Evolutionary conservation across 345 rosid species (phyloP), one percentile per base, ranked within the genome.

Genomic region (Aegle marmelos): DNA sequence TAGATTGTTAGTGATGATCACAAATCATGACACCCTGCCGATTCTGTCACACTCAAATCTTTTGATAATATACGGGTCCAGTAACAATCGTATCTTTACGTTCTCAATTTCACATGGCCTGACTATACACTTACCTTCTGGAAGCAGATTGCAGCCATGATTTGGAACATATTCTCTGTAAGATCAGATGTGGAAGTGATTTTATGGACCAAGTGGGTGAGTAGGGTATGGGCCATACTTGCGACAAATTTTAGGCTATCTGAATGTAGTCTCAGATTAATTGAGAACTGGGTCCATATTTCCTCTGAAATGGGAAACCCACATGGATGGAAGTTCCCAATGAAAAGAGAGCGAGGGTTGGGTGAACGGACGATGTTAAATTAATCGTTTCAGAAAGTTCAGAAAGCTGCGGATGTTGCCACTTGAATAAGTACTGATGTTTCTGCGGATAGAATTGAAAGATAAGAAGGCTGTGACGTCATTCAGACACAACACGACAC

Each of bases 361-460:
- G 76, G 70, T 62, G 6, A 33, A 69, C 45, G 72, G 70, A 78
- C 71, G 27, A 78, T 74, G 74, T 4, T 37, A 50, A n/a, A 34
- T 17, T 53, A 68, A 37, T 71, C 65, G 75, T 70, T 65, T 57
- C 72, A 53, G 25, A 16, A 66, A 28, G 53, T 11, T 25, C 31
- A 4, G 6, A 5, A 7, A 27, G 28, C 27, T 24, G n/a, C 24
- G 9, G 54, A 65, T 79, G 2, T 31, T 60, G 21, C 57, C 73
- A 50, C 59, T 73, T 66, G 70, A 58, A 8, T 19, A 8, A 53
- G 53, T 50, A 27, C n/a, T 6, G 1, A 77, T 27, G 37, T 74
- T 19, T 67, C 22, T 50, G 62, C 54, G 17, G 65, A 41, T 36
- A 22, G 50, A n/a, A 6, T 28, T 62, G 37, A 27, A 68, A 54